Conservation (phyloP, 805 yeast genomes). For the Dipodascopsis uninucleata region DNA sequence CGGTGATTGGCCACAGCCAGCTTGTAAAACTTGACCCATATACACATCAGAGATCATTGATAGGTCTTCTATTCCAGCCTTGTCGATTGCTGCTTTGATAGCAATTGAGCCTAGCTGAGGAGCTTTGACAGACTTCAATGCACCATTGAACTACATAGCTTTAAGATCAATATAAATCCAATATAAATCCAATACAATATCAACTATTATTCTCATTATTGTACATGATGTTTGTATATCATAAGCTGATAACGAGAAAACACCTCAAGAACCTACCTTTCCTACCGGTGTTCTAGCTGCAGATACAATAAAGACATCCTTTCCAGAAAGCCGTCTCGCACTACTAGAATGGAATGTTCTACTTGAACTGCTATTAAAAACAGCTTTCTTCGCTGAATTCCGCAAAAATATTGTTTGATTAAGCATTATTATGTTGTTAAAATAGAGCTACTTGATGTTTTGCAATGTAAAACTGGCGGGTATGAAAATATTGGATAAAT, state of each 20-base stretch:
- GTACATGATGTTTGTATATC: background rate
- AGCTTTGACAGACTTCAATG: constrained; percentile 63
- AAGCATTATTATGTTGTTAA: too few relatives aligned
- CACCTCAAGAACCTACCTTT: constrained; percentile 39
- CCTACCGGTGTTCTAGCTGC: constrained; percentile 94
- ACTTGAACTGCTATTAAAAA: too few relatives aligned
- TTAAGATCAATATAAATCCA: too few relatives aligned
- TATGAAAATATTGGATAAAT: too few relatives aligned
- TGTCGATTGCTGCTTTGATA: constrained; percentile 72
- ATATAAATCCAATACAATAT: too few relatives aligned
- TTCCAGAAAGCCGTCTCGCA: constrained; percentile 24
- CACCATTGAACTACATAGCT: constrained; percentile 61
- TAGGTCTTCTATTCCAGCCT: constrained; percentile 57
- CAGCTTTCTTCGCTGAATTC: too few relatives aligned
- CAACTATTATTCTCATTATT: background rate
- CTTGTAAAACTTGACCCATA: constrained; percentile 90
- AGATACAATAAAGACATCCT: constrained; percentile 73
- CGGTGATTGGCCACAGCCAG: constrained; percentile 94
- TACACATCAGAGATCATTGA: constrained; percentile 72
- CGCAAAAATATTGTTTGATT: too few relatives aligned
- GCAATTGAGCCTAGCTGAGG: constrained; percentile 85
- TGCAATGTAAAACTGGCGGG: too few relatives aligned
- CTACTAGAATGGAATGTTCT: too few relatives aligned
- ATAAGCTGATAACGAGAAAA: background rate
- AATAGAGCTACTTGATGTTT: too few relatives aligned